Evolutionary conservation across 306 rosid genomes (phyloP), one percentile per base, ranked within the genome.

Genomic region (Prunus salicina): DNA sequence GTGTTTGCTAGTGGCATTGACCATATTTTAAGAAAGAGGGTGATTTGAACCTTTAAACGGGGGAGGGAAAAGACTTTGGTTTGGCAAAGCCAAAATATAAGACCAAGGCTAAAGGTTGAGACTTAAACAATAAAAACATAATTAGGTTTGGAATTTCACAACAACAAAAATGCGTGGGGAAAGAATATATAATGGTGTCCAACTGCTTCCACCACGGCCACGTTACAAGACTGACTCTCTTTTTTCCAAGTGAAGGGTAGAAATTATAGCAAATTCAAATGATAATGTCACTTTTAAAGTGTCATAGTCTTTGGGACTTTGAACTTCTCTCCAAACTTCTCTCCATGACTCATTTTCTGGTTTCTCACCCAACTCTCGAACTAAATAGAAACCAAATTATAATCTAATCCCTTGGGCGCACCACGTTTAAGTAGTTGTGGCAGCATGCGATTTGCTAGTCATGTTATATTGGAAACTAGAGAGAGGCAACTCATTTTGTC

Each of bases 201-300:
- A 69, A 64, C 76, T 73, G 70, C 25, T 65, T 74, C 80, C 81
- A 66, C 78, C 66, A 27, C 82, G 60, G 70, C 87, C 88, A 82
- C 75, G 84, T 84, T 82, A 76, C 75, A 68, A 53, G 71, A 53
- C 79, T 67, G 18, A 27, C 62, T 19, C 65, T 72, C 56, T 78
- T 66, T 78, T 66, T 41, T 82, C 76, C 76, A 81, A 67, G 20
- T 46, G 25, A 20, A 20, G 50, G 62, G 75, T 76, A 76, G 75
- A 75, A 80, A 74, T 18, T 32, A 2, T 11, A 53, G 18, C 25
- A 64, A 34, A 24, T 47, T 32, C 28, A 28, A 18, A 67, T 25
- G 69, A 30, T 18, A 25, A 69, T 75, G 38, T n/a, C 64, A 64
- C 75, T 43, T 62, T 67, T 76, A 41, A 52, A 15, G 58, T 52